phyloP scores from a whole-genome alignment of 805 yeast species.

The Wickerhamiella nectarea region DNA sequence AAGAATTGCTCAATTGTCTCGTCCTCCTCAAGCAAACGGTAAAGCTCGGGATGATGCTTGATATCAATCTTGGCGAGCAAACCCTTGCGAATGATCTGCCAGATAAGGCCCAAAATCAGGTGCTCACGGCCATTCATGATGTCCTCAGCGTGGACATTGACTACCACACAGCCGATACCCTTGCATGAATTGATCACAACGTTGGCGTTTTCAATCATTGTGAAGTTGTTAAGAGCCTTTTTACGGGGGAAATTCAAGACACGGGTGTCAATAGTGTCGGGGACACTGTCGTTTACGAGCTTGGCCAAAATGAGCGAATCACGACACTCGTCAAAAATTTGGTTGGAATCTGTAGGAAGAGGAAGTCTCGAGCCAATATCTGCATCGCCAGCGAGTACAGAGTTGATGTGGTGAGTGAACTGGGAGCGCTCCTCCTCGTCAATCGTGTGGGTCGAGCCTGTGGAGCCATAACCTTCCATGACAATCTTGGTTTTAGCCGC shows the following conservation, averaged over 20 bases:
- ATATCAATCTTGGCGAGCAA: conserved; percentile 88
- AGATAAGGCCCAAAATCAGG: conserved; percentile 82
- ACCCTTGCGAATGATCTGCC: conserved; percentile 98
- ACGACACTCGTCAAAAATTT: conserved; percentile 88
- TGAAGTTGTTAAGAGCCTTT: conserved; percentile 78
- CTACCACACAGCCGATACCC: conserved; percentile 97
- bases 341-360: conserved; percentile 85
- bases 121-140: conserved; percentile 95
- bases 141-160: conserved; percentile 94
- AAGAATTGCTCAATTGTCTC: conserved; percentile 94
- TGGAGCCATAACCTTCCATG: conserved; percentile 66
- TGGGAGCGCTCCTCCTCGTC: conserved; percentile 94
- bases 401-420: conserved; percentile 90
- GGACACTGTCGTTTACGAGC: conserved; percentile 92
- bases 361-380: conserved; percentile 79
- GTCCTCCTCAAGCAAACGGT: conserved; percentile 86
- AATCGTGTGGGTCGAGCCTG: conserved; percentile 89
- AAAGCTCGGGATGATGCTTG: conserved; percentile 89
- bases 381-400: conserved; percentile 77
- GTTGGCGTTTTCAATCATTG: conserved; percentile 93
- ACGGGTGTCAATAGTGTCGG: conserved; percentile 96
- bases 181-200: conserved; percentile 96
- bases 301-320: conserved; percentile 90
- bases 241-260: conserved; percentile 83
- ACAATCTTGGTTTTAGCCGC: conserved; percentile 40